Evolutionary conservation across 164 flowering plant genomes (phyloP).

Genomic region (Stephania japonica): DNA sequence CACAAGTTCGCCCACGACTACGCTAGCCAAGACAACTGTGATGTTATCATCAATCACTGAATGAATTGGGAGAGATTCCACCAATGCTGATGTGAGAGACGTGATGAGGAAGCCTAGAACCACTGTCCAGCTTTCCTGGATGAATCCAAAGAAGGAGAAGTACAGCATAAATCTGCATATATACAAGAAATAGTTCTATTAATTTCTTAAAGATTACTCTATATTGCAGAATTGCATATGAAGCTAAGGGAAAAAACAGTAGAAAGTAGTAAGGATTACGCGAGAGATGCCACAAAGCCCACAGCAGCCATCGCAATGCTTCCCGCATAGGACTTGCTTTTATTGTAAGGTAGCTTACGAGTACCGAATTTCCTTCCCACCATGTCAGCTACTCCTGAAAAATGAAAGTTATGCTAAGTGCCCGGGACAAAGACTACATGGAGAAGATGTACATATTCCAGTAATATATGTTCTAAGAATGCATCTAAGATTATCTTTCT

Average conservation of each 20-base stretch:
- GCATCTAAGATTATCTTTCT: not conserved
- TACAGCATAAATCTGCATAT: slow-evolving; percentile 68
- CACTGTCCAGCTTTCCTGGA: slow-evolving; percentile 44
- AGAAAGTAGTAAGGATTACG: slow-evolving; percentile 23
- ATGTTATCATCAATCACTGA: slow-evolving; percentile 76
- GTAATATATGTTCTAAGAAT: not conserved
- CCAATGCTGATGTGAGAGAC: slow-evolving; percentile 58
- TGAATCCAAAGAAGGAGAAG: slow-evolving; percentile 55
- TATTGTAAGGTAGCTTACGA: slow-evolving; percentile 62
- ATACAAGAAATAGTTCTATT: not conserved
- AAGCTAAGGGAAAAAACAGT: too few relatives aligned
- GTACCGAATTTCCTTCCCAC: slow-evolving; percentile 69
- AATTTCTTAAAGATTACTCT: too few relatives aligned
- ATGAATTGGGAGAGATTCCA: slow-evolving; percentile 83
- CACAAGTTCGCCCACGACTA: slow-evolving; percentile 47
- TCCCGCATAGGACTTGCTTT: slow-evolving; percentile 62
- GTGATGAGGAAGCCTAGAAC: slow-evolving; percentile 49
- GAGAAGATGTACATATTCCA: not conserved
- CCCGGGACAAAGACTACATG: too few relatives aligned
- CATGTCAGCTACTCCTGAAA: slow-evolving; percentile 73
- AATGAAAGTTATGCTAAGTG: not conserved
- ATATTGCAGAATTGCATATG: too few relatives aligned
- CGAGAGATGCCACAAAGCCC: slow-evolving; percentile 61
- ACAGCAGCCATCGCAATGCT: slow-evolving; percentile 63
- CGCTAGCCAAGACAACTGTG: slow-evolving; percentile 57